phyloP scores from a whole-genome alignment of 2,329 filamentous ascomycete species.

The Fusarium armeniacum region DNA sequence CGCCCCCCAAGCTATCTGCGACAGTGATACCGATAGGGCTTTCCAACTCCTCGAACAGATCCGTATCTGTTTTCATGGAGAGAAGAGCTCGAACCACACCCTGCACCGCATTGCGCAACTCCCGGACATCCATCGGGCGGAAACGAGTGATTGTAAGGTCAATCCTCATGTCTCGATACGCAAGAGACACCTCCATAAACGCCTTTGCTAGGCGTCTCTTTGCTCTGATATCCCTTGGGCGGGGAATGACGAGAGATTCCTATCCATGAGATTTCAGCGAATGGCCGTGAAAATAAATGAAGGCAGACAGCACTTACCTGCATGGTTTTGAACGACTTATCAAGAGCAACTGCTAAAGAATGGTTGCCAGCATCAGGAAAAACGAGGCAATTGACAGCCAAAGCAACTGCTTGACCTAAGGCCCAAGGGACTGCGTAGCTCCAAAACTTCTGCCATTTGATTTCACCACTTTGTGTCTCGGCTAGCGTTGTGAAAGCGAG shows the following conservation, averaged over 20 bases:
- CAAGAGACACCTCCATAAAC: slow-evolving; percentile 69
- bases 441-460: slow-evolving; percentile 66
- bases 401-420: slow-evolving; percentile 66
- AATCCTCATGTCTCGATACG: slow-evolving; percentile 68
- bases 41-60: slow-evolving; percentile 58
- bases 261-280: slow-evolving; percentile 19
- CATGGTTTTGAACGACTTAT: slow-evolving; percentile 63
- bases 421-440: slow-evolving; percentile 69
- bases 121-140: slow-evolving; percentile 62
- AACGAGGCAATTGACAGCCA: slow-evolving; percentile 63
- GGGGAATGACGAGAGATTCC: slow-evolving; percentile 54
- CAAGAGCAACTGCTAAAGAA: slow-evolving; percentile 63
- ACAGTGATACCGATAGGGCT: slow-evolving; percentile 36
- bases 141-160: slow-evolving; percentile 70
- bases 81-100: slow-evolving; percentile 67
- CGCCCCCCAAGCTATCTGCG: slow-evolving; percentile 13
- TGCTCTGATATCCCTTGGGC: slow-evolving; percentile 49
- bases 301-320: slow-evolving; percentile 52
- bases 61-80: slow-evolving; percentile 64
- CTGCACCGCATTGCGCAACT: slow-evolving; percentile 68
- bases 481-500: slow-evolving; percentile 67
- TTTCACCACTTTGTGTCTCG: slow-evolving; percentile 58
- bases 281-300: neutral
- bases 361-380: slow-evolving; percentile 70
- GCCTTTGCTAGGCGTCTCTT: slow-evolving; percentile 63